Evolutionary conservation across 768 basidiomycete genomes (phyloP).

Genomic region (Phylloporus scabripes): DNA sequence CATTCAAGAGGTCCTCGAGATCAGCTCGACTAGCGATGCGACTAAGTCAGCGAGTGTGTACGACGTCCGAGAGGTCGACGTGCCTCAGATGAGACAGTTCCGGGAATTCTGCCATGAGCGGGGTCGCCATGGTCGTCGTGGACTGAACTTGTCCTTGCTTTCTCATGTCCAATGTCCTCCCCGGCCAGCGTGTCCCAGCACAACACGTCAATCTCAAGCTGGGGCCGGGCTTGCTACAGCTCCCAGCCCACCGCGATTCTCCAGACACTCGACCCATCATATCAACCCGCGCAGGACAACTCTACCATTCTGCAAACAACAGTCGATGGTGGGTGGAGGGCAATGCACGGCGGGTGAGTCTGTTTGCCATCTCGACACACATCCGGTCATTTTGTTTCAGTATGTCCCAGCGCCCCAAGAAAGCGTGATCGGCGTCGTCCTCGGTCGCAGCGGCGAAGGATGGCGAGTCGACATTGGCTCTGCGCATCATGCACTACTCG

Average conservation of each 20-base stretch:
- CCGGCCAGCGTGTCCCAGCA: slow-evolving; percentile 73
- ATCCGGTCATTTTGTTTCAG: slow-evolving; percentile 36
- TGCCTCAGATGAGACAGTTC: slow-evolving; percentile 72
- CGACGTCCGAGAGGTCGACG: slow-evolving; percentile 21
- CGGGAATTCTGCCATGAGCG: slow-evolving; percentile 60
- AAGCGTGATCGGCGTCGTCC: slow-evolving; percentile 79
- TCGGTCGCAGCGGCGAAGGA: slow-evolving; percentile 78
- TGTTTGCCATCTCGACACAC: neutral
- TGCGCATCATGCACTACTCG: slow-evolving; percentile 79
- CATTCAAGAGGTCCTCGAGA: slow-evolving; percentile 81
- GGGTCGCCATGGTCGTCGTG: slow-evolving; percentile 27
- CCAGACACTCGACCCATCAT: slow-evolving; percentile 28
- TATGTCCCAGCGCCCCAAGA: slow-evolving; percentile 90
- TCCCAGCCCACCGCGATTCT: slow-evolving; percentile 27
- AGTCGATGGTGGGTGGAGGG: slow-evolving; percentile 88
- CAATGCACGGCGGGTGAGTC: slow-evolving; percentile 73
- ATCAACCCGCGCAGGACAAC: slow-evolving; percentile 64
- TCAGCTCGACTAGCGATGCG: slow-evolving; percentile 64
- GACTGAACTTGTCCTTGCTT: neutral
- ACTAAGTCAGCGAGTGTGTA: slow-evolving; percentile 6
- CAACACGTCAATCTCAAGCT: slow-evolving; percentile 78
- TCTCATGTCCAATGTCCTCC: slow-evolving; percentile 61
- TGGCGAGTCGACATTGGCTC: slow-evolving; percentile 93
- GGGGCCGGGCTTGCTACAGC: slow-evolving; percentile 74
- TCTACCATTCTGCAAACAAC: slow-evolving; percentile 65